These are phyloP conservation scores for Melaleuca alternifolia DNA, from an alignment of 345 rosid species.

Conservation along the genomic window DNA sequence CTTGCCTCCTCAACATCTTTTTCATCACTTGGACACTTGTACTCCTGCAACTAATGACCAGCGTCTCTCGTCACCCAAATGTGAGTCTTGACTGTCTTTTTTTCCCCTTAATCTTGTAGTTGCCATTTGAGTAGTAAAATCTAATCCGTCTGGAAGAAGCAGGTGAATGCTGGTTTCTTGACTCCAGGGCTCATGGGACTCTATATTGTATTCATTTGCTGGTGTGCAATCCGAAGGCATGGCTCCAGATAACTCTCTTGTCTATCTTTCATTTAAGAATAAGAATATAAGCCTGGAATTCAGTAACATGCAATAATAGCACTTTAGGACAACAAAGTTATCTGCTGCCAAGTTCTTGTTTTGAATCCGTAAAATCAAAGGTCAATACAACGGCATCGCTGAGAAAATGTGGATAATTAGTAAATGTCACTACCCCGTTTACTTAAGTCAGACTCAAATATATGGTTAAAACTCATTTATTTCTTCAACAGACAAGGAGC, in stretches of 20 bases:
- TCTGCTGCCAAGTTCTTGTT: not conserved
- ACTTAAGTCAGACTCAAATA: not conserved
- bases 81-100: conserved; percentile 17
- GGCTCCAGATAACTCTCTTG: not conserved
- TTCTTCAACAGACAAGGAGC: not conserved
- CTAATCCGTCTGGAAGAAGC: not conserved
- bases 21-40: conserved; percentile 94
- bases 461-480: not conserved
- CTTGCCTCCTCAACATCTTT: conserved; percentile 92
- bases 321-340: not conserved
- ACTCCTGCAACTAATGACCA: conserved; percentile 90
- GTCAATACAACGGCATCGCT: not conserved
- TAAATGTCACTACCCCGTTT: not conserved
- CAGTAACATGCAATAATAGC: not conserved
- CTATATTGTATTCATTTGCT: conserved; percentile 77
- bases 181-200: conserved; percentile 97
- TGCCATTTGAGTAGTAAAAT: not conserved
- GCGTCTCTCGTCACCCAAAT: conserved; percentile 81
- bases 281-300: not conserved
- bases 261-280: not conserved
- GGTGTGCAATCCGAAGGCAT: conserved; percentile 96
- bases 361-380: not conserved
- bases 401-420: not conserved
- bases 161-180: conserved; percentile 80
- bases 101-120: not conserved